Evolutionary conservation across 2,329 filamentous ascomycete genomes (phyloP).

Genomic region (Xylariaceae sp.): DNA sequence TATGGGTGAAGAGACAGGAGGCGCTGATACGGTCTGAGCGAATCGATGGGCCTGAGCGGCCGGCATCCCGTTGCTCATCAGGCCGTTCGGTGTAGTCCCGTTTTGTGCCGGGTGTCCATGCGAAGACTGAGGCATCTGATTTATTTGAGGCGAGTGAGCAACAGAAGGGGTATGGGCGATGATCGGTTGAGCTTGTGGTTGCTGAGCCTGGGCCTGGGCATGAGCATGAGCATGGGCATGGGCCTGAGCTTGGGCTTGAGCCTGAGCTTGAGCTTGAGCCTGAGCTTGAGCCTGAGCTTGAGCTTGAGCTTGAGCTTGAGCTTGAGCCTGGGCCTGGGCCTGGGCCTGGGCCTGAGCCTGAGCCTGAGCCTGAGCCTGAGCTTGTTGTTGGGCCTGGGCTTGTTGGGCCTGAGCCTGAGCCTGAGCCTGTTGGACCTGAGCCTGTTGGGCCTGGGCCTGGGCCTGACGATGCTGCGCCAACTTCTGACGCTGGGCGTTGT

Average conservation of each 20-base stretch:
- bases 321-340: conserved; percentile 27
- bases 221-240: conserved; percentile 17
- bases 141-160: conserved; percentile 30
- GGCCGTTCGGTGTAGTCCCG: conserved; percentile 33
- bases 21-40: conserved; percentile 53
- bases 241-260: conserved; percentile 25
- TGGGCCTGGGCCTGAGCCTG: conserved; percentile 22
- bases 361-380: conserved; percentile 6
- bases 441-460: conserved; percentile 2
- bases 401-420: conserved; percentile 1
- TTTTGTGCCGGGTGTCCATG: conserved; percentile 41
- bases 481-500: conserved; percentile 13
- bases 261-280: conserved; percentile 26
- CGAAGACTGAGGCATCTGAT: conserved; percentile 35
- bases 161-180: conserved; percentile 29
- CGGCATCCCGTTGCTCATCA: conserved; percentile 39
- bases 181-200: not conserved
- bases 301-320: conserved; percentile 24
- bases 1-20: conserved; percentile 63
- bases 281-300: conserved; percentile 20
- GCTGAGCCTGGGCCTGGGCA: conserved; percentile 23
- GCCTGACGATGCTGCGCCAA: conserved; percentile 9
- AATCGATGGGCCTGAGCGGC: conserved; percentile 44
- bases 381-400: conserved; percentile 9
- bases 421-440: conserved; percentile 3